phyloP scores from a whole-genome alignment of 345 rosid species.

The Ceriops tagal region DNA sequence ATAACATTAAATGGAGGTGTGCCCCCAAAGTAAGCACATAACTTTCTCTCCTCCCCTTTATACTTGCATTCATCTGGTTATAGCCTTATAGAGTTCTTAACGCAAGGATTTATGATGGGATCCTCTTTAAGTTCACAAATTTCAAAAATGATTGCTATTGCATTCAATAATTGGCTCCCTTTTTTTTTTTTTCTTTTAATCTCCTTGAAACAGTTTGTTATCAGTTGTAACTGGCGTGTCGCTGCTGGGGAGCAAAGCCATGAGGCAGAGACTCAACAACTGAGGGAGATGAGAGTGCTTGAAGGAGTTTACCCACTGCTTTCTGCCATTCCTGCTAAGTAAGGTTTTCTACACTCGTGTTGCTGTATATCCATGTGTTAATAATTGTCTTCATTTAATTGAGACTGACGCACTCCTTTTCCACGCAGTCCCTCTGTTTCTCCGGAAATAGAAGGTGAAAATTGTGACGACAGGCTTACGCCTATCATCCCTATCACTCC shows the following conservation, averaged over 20 bases:
- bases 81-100: no score
- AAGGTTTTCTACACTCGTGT: slow-evolving; percentile 2
- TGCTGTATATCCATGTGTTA: background rate
- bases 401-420: slow-evolving; percentile 2
- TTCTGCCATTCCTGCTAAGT: slow-evolving; percentile 52
- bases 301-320: slow-evolving; percentile 52
- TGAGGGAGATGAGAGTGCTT: slow-evolving; percentile 40
- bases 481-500: slow-evolving; percentile 52
- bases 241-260: slow-evolving; percentile 55
- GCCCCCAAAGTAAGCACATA: slow-evolving; percentile 44
- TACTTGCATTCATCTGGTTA: no score
- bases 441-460: slow-evolving; percentile 27
- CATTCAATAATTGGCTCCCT: background rate
- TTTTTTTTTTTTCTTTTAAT: no score
- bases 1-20: slow-evolving; percentile 40
- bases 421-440: slow-evolving; percentile 48
- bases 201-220: slow-evolving; percentile 34
- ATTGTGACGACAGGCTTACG: slow-evolving; percentile 45
- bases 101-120: no score
- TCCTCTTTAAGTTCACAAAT: no score
- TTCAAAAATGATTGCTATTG: no score
- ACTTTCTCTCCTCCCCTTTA: background rate
- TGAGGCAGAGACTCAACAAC: slow-evolving; percentile 38
- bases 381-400: background rate
- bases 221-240: slow-evolving; percentile 37